Evolutionary conservation across 1,284 basidiomycete species (phyloP), one percentile per base, ranked within the genome.

Genomic region (Malassezia brasiliensis): DNA sequence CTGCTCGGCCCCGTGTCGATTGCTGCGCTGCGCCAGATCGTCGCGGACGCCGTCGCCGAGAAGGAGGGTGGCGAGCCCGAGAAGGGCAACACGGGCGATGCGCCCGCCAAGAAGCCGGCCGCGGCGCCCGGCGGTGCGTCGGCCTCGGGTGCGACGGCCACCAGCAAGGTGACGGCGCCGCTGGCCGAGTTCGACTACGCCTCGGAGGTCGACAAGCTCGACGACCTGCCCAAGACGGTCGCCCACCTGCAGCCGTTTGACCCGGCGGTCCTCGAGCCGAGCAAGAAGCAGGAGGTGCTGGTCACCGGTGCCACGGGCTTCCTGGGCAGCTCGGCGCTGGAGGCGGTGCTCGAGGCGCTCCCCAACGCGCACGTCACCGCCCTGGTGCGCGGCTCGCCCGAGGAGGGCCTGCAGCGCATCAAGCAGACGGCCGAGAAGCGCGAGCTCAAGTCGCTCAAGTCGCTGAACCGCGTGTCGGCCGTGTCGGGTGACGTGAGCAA

Each of bases 221-320:
- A 62, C 39, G 59, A 58, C 37, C 32, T 44, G 40, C 50, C 39
- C 5, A 41, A 36, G 10, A 45, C 48, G 10, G 47, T 46, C 17
- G 17, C 34, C 51, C 7, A 52, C 53, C n/a, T 63, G 56, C 20
- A 60, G 59, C 20, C 54, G 67, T 57, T 57, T 19, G 46, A 47
- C 47, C 8, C 50, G 8, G 11, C 32, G n/a, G 12, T 32, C 17
- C 32, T 57, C 12, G 35, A 22, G 17, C 45, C 50, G 28, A 60
- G 52, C 46, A 49, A 66, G 35, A 65, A 71, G 45, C 59, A 65
- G 49, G 66, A 65, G 28, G 63, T 76, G 34, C 56, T 75, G 7
- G 59, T 76, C 34, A 76, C 74, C 10, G 74, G 74, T 31, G 69
- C 74, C 19, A 75, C 74, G 10, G 74, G 74, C 19, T 76, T 64